Evolutionary conservation across 768 basidiomycete species (phyloP), one percentile per base, ranked within the genome.

Genomic region (Naganishia onofrii): DNA sequence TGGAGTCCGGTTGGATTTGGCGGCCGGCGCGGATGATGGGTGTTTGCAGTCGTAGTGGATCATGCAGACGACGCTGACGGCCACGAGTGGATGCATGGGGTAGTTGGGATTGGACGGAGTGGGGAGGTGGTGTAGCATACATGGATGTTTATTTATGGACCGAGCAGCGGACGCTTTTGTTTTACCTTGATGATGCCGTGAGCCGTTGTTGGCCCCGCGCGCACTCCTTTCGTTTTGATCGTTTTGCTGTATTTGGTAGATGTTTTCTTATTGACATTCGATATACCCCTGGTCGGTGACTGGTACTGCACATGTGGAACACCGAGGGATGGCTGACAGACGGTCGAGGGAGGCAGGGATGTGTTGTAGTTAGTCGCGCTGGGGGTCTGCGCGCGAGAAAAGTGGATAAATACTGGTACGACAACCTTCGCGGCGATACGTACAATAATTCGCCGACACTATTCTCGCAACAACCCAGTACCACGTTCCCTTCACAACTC

Each of bases 221-320:
- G 21, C 29, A 32, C 19, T 32, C 9, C 26, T 56, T 56, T 56
- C 29, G 8, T 32, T 31, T 56, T 31, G 19, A 3, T 32, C 12
- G 34, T n/a, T 12, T 36, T 56, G n/a, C 23, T 53, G 52, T 23
- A 32, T 32, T 26, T 56, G 10, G 19, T 56, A 32, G 28, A 56
- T 56, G 28, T 29, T 56, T 23, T 15, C n/a, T n/a, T 31, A 56
- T 56, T 26, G 55, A 56, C 19, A 32, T 56, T 56, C 55, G 29
- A 32, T 56, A 56, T 56, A 56, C 55, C 55, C 55, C 13, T 42
- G 42, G 42, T 42, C 15, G 42, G 2, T 17, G 8, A 2, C 13
- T 42, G 2, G 42, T 42, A 17, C 7, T 17, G 42, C 42, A 10
- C 9, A 17, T 8, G 9, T 42, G 15, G 42, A 10, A 15, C 15